These are phyloP conservation scores for Darksidea phi DNA, from an alignment of 495 filamentous ascomycete genomes.

Conservation along the genomic window DNA sequence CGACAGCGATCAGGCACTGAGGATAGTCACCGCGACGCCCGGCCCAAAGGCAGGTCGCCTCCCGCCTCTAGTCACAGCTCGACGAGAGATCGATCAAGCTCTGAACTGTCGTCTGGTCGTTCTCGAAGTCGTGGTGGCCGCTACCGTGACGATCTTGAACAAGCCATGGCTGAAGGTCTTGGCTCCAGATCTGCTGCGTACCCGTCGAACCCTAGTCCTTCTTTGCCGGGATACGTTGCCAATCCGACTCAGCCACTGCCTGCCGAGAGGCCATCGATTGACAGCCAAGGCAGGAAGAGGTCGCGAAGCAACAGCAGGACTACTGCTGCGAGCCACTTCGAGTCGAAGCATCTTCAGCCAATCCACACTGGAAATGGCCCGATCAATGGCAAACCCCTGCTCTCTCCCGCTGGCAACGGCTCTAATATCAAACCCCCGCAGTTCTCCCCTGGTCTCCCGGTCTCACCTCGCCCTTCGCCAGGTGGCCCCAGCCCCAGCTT, in stretches of 20 bases:
- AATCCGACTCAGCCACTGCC: conserved; percentile 25
- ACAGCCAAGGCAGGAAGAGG: conserved; percentile 26
- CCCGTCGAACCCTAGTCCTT: conserved; percentile 30
- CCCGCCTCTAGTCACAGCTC: conserved; percentile 38
- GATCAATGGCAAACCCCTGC: conserved; percentile 20
- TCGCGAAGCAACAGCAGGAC: conserved; percentile 39
- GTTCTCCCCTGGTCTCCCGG: conserved; percentile 28
- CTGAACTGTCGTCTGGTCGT: conserved; percentile 42
- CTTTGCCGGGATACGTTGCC: conserved; percentile 31
- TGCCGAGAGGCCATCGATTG: conserved; percentile 16
- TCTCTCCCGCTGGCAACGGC: conserved; percentile 26
- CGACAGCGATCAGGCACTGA: conserved; percentile 28
- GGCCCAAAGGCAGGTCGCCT: conserved; percentile 28
- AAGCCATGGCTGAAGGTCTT: conserved; percentile 43
- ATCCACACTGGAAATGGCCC: conserved; percentile 30
- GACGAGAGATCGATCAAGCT: conserved; percentile 43
- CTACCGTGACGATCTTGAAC: conserved; percentile 46
- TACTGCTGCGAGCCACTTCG: conserved; percentile 38
- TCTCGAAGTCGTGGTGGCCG: conserved; percentile 41
- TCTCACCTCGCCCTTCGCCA: conserved; percentile 34
- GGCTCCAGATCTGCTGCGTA: conserved; percentile 26
- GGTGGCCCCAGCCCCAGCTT: conserved; percentile 25
- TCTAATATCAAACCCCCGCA: conserved; percentile 5
- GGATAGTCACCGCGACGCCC: conserved; percentile 24
- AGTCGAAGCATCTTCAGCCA: conserved; percentile 37